Conservation (phyloP, 371 early-diverging fungal genomes). For the Mortierella polycephala region DNA sequence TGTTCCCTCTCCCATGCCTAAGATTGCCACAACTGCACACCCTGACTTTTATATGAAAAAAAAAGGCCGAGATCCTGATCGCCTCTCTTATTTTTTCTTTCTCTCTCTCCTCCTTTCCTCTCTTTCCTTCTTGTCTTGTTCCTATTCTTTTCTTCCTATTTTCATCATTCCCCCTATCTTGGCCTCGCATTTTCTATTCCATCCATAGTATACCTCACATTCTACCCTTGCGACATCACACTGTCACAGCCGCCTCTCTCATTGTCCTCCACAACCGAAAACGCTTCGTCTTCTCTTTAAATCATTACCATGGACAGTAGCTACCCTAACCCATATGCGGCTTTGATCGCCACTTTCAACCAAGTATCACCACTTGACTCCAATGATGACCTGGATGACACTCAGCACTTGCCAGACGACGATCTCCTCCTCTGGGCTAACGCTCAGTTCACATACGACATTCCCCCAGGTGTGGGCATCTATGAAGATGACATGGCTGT, state of each 20-base stretch:
- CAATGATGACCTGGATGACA: slow-evolving; percentile 24
- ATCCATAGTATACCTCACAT: not conserved
- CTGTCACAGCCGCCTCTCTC: slow-evolving; percentile 17
- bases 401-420: slow-evolving; percentile 53
- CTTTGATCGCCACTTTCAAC: slow-evolving; percentile 33
- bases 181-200: not conserved
- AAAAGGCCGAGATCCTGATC: not conserved
- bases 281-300: too few species aligned
- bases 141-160: slow-evolving; percentile 1
- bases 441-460: slow-evolving; percentile 78
- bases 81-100: not conserved
- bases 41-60: too few species aligned
- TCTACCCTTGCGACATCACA: not conserved
- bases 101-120: not conserved
- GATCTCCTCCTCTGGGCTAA: slow-evolving; percentile 78
- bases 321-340: slow-evolving; percentile 41
- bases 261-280: not conserved
- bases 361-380: slow-evolving; percentile 10
- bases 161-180: not conserved
- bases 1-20: not conserved
- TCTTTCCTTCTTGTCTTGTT: not conserved
- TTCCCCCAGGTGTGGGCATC: slow-evolving; percentile 36
- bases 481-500: slow-evolving; percentile 45
- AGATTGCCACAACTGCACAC: not conserved
- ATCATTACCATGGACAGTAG: not conserved